Evolutionary conservation across 2,329 filamentous ascomycete species (phyloP).

Genomic region (Colletotrichum graminicola): DNA sequence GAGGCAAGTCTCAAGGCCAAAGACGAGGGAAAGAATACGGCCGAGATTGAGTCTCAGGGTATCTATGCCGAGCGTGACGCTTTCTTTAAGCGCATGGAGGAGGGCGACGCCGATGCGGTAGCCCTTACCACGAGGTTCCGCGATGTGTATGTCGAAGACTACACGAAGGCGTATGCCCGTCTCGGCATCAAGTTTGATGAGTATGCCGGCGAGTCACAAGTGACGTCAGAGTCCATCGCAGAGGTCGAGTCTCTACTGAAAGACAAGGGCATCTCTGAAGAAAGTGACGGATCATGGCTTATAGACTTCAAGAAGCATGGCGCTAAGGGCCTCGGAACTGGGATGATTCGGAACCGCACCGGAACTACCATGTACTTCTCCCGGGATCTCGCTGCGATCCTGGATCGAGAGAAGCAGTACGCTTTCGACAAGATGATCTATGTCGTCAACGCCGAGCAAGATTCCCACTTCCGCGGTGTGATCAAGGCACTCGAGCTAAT

Average conservation of each 20-base stretch:
- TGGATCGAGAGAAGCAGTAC: constrained; percentile 69
- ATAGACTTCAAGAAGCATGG: constrained; percentile 78
- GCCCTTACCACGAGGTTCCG: constrained; percentile 70
- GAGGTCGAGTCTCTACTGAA: constrained; percentile 69
- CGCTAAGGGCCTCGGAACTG: constrained; percentile 75
- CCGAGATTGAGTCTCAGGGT: constrained; percentile 57
- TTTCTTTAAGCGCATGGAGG: constrained; percentile 73
- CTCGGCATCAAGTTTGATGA: constrained; percentile 73
- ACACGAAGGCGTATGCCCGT: constrained; percentile 69
- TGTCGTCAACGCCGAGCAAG: constrained; percentile 53
- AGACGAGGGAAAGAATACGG: constrained; percentile 58
- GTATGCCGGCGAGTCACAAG: constrained; percentile 77
- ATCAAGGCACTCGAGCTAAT: constrained; percentile 53
- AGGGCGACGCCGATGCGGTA: constrained; percentile 67
- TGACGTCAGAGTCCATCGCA: constrained; percentile 63
- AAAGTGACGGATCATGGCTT: constrained; percentile 74
- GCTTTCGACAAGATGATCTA: constrained; percentile 56
- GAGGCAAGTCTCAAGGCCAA: constrained; percentile 67
- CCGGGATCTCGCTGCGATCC: constrained; percentile 75
- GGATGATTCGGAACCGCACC: constrained; percentile 72
- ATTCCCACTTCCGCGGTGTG: constrained; percentile 52
- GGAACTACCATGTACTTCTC: constrained; percentile 78
- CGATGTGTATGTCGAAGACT: constrained; percentile 69
- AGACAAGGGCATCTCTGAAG: constrained; percentile 71
- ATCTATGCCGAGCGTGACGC: constrained; percentile 68